Conservation (phyloP, 306 rosid species). For the Pterocarpus santalinus region DNA sequence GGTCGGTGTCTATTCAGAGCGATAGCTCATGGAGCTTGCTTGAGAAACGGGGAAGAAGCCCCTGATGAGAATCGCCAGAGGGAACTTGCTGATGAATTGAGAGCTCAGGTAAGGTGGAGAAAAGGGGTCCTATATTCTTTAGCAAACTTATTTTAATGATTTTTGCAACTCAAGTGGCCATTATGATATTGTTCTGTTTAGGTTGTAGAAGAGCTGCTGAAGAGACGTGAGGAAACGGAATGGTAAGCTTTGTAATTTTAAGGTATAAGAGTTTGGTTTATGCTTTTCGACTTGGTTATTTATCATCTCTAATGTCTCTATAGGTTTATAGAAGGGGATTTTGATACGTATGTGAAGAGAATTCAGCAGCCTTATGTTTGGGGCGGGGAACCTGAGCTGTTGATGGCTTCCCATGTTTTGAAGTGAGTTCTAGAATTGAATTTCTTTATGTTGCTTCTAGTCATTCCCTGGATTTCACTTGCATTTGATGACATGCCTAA, state of each 20-base stretch:
- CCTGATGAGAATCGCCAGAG: constrained; percentile 84
- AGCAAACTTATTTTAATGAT: neutral
- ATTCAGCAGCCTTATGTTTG: constrained; percentile 79
- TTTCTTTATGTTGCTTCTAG: neutral
- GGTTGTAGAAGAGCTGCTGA: constrained; percentile 88
- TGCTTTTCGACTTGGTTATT: constrained; percentile 6
- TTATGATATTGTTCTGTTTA: constrained; percentile 41
- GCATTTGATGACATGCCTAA: neutral
- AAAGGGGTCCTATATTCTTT: neutral
- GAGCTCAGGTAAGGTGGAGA: constrained; percentile 72
- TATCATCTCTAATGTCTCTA: neutral
- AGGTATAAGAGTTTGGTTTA: constrained; percentile 17
- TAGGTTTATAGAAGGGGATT: constrained; percentile 95
- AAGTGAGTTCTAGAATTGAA: constrained; percentile 63
- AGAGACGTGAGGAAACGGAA: constrained; percentile 89
- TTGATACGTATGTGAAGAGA: constrained; percentile 77
- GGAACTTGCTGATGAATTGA: constrained; percentile 91
- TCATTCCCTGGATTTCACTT: neutral
- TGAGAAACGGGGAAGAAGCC: constrained; percentile 84
- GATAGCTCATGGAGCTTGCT: constrained; percentile 88
- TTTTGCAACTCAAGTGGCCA: neutral
- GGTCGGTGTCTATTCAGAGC: constrained; percentile 94
- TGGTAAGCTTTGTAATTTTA: constrained; percentile 62
- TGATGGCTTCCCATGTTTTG: constrained; percentile 95
- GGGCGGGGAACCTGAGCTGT: constrained; percentile 97